Evolutionary conservation across 495 filamentous ascomycete genomes (phyloP), one percentile per base, ranked within the genome.

Genomic region (Penicillium cataractarum): DNA sequence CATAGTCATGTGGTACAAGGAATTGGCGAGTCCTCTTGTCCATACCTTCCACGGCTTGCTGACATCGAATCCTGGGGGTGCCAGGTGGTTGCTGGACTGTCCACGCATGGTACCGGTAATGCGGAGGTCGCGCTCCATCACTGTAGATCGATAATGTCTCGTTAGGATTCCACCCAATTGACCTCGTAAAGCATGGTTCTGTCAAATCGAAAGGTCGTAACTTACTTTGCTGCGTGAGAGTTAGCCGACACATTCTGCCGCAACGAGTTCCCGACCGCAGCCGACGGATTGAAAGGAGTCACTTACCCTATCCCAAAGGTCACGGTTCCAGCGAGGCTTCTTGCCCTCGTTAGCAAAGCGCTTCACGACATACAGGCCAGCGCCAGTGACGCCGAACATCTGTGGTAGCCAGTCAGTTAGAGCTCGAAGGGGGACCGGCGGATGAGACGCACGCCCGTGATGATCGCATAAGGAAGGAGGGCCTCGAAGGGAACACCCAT

Each of bases 401-500:
- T 98, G 75, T 52, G 48, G 56, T 57, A 58, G 57, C 74, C 70
- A 70, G 72, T 74, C 57, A 73, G 66, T 64, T 44, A 60, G 55
- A 63, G 69, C 64, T 69, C 61, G 24, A 60, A 55, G 65, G 57
- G 31, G 54, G 6, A 62, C 58, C 54, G 62, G 57, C 64, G 63
- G 64, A 64, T 61, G 46, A 62, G 60, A 82, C 92, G 76, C 82
- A 97, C 93, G 74, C 77, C 82, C 55, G 93, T 74, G 79, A 96
- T 91, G 83, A 97, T 93, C 67, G 84, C 95, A 81, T 96, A 98
- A 51, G 95, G 95, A 74, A 99, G 78, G 69, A 99, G 80, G 61
- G 93, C 88, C 84, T 99, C 95, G 82, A 98, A 98, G 55, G 95
- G 95, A 65, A 99, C 87, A 75, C 90, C 92, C 95, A 98, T 98